A percentile compares a stretch with the other conserved stretches of the same genome.
phyloP scores from a whole-genome alignment of 768 basidiomycete species.

The Auricularia cornea region DNA sequence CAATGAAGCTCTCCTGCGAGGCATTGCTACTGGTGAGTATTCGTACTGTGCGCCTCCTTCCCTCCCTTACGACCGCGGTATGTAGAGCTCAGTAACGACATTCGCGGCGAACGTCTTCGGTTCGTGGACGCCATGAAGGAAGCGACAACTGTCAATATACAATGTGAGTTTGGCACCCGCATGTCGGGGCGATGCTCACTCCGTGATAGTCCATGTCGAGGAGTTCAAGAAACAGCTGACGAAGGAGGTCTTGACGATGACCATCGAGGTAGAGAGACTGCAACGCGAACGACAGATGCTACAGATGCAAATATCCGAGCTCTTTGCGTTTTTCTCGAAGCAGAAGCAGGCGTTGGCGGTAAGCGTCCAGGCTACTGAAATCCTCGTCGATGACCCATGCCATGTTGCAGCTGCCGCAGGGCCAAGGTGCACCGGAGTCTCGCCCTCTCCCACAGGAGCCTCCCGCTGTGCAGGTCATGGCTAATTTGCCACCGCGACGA shows the following conservation, averaged over 20 bases:
- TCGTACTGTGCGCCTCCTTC: not conserved
- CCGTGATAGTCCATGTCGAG: conserved; percentile 62
- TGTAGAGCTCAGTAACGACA: conserved; percentile 77
- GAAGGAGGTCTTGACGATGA: conserved; percentile 65
- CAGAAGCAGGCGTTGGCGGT: conserved; percentile 22
- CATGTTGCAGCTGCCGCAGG: not conserved
- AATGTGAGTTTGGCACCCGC: conserved; percentile 37
- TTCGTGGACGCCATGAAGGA: conserved; percentile 96
- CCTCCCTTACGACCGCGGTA: not conserved
- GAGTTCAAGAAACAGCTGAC: conserved; percentile 78
- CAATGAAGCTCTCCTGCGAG: conserved; percentile 60
- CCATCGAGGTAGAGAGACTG: conserved; percentile 60
- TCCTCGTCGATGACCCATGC: not conserved
- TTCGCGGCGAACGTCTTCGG: conserved; percentile 73
- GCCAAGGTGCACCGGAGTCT: not conserved
- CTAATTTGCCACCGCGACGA: not conserved
- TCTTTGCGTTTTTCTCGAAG: conserved; percentile 65
- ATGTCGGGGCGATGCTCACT: conserved; percentile 9
- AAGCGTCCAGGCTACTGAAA: not conserved
- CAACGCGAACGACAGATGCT: conserved; percentile 56
- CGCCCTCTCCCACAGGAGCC: not conserved
- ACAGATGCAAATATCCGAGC: conserved; percentile 63
- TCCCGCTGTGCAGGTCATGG: not conserved
- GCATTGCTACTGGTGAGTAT: conserved; percentile 51
- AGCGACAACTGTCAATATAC: conserved; percentile 81